Base-by-base conservation (phyloP, 345 rosid genomes). In the Aquilaria malaccensis region DNA sequence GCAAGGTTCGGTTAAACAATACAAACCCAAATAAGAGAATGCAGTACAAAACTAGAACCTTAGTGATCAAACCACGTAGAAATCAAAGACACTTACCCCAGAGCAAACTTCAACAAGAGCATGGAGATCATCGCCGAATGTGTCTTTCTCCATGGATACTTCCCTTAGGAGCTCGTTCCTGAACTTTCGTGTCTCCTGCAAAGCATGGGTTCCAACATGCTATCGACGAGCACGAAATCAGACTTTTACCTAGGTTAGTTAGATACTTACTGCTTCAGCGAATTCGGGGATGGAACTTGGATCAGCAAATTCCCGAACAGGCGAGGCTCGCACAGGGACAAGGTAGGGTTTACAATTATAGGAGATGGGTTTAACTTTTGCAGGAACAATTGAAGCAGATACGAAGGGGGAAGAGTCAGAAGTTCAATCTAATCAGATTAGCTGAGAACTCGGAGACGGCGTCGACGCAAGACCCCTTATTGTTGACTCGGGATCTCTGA, bases 201-300 rank as follows among this genome's bases (percentile, higher is more conserved):
- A 59, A 48, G 10, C 60, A 61, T 52, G 59, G 12, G 11, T 43
- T 13, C 62, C 33, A 33, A 52, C 50, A 49, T 13, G 30, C 49
- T 13, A n/a, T 9, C 50, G 15, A 61, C 4, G 43, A 60, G 46
- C 30, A 51, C 2, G 50, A 2, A 52, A 12, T 4, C 1, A 32
- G 14, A 7, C 13, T 5, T 3, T 11, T n/a, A 50, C 3, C 7
- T 13, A 13, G n/a, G 9, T 22, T 22, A 22, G 22, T 46, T 52
- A 47, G 5, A 7, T 22, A 57, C 78, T 56, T 55, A 79, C 83
- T 14, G 73, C 66, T 43, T 56, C 60, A 14, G 79, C 78, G 31
- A 81, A 84, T 50, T 75, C 71, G 14, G 77, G 81, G 63, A 70
- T 65, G 9, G 89, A 85, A 59, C 70, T 74, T 6, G 79, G 79